phyloP scores from a whole-genome alignment of 2,329 filamentous ascomycete genomes.

The Albifimbria verrucaria region DNA sequence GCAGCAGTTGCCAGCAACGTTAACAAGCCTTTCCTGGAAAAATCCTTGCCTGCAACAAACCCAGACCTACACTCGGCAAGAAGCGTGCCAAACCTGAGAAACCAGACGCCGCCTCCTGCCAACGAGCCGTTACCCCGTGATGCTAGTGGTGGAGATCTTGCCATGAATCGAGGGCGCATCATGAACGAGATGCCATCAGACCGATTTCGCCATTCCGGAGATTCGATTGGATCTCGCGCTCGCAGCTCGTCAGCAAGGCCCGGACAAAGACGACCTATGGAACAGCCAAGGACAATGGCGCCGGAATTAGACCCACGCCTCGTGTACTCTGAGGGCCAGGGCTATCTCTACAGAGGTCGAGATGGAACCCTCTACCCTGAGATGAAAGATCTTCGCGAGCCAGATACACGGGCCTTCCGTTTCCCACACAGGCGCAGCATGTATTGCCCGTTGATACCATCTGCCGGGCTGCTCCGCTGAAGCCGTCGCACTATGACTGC shows the following conservation, averaged over 20 bases:
- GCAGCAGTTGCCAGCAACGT: constrained; percentile 9
- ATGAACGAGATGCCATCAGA: constrained; percentile 15
- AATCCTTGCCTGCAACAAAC: constrained; percentile 18
- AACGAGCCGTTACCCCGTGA: constrained; percentile 17
- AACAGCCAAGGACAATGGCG: constrained; percentile 18
- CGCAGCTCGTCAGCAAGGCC: constrained; percentile 28
- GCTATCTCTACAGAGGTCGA: constrained; percentile 30
- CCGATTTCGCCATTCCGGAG: constrained; percentile 14
- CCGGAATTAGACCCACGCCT: constrained; percentile 26
- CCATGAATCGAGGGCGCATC: constrained; percentile 12
- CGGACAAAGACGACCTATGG: constrained; percentile 12
- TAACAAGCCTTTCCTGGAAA: constrained; percentile 19
- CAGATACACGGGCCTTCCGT: constrained; percentile 32
- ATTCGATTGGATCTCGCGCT: constrained; percentile 23
- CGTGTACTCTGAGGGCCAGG: constrained; percentile 29
- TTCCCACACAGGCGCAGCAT: constrained; percentile 32
- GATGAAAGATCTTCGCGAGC: constrained; percentile 30
- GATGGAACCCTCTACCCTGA: constrained; percentile 40
- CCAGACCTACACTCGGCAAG: constrained; percentile 18
- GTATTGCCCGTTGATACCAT: constrained; percentile 30
- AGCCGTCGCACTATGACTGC: constrained; percentile 43
- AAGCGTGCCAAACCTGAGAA: constrained; percentile 16
- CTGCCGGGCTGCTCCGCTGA: constrained; percentile 40
- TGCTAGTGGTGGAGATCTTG: constrained; percentile 6
- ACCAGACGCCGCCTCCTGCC: constrained; percentile 11